Conservation (phyloP, 202 grass and related monocot species). For the Carex arenaria region DNA sequence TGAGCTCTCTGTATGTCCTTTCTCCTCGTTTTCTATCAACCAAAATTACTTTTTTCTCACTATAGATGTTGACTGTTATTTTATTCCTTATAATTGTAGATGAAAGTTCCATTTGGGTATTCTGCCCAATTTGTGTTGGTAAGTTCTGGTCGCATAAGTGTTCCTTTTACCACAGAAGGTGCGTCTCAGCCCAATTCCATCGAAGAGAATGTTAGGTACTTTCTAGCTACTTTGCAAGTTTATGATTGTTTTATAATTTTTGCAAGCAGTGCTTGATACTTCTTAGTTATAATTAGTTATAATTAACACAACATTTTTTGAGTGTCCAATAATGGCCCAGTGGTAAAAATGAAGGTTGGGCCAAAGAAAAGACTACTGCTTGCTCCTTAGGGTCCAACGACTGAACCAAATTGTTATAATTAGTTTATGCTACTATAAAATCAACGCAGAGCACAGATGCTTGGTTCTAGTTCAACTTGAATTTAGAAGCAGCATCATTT, state of each 20-base stretch:
- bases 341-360: background rate
- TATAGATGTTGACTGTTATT: constrained; percentile 24
- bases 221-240: background rate
- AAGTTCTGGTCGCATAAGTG: constrained; percentile 43
- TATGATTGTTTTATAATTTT: constrained; percentile 13
- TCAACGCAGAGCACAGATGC: background rate
- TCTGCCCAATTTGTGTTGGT: constrained; percentile 82
- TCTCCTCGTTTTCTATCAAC: background rate
- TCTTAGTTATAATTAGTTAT: background rate
- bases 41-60: background rate
- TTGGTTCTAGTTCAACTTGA: background rate
- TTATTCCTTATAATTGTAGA: constrained; percentile 37
- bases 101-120: constrained; percentile 75
- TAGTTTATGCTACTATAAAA: background rate
- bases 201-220: constrained; percentile 65
- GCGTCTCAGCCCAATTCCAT: constrained; percentile 31
- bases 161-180: constrained; percentile 60
- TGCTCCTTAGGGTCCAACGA: background rate
- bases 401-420: background rate
- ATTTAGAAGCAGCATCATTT: background rate
- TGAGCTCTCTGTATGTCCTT: constrained; percentile 45
- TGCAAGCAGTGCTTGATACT: background rate
- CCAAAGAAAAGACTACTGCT: background rate
- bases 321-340: constrained; percentile 8
- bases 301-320: background rate